phyloP scores from a whole-genome alignment of 169 alveolate genomes.

The Babesia gibsoni region DNA sequence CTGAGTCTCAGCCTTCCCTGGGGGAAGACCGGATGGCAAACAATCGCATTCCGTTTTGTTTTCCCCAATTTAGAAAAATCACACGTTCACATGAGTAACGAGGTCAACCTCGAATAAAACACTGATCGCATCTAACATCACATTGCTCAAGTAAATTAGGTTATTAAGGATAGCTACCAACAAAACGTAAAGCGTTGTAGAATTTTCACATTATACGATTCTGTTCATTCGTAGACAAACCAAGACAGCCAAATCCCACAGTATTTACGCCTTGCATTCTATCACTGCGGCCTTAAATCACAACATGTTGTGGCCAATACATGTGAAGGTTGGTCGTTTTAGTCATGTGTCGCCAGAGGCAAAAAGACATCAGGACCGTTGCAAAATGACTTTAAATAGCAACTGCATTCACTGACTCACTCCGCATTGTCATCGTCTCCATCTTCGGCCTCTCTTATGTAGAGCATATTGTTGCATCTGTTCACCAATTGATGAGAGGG shows the following conservation, averaged over 20 bases:
- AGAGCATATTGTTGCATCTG: conserved; percentile 59
- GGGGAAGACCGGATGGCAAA: conserved; percentile 54
- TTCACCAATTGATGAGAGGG: too few species aligned
- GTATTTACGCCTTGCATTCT: not conserved
- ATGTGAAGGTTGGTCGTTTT: not conserved
- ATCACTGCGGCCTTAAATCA: not conserved
- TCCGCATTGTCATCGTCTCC: not conserved
- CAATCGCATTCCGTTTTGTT: conserved; percentile 53
- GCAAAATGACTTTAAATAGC: not conserved
- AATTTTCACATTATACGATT: too few species aligned
- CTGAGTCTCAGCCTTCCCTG: conserved; percentile 31
- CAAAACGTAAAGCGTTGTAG: too few species aligned
- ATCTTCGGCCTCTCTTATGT: conserved; percentile 24
- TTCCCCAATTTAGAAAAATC: conserved; percentile 39
- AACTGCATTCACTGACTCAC: too few species aligned
- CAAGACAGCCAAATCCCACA: too few species aligned
- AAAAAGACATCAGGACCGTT: too few species aligned
- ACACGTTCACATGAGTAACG: conserved; percentile 40
- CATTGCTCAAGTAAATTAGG: too few species aligned
- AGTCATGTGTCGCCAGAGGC: too few species aligned
- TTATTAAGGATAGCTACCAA: too few species aligned
- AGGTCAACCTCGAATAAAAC: conserved; percentile 12
- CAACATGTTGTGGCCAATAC: not conserved
- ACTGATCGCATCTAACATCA: too few species aligned
- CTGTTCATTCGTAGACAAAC: too few species aligned